A percentile compares a stretch with the other conserved stretches of the same genome.
phyloP scores from a whole-genome alignment of 2,329 filamentous ascomycete species.

The Neonectria coccinea region DNA sequence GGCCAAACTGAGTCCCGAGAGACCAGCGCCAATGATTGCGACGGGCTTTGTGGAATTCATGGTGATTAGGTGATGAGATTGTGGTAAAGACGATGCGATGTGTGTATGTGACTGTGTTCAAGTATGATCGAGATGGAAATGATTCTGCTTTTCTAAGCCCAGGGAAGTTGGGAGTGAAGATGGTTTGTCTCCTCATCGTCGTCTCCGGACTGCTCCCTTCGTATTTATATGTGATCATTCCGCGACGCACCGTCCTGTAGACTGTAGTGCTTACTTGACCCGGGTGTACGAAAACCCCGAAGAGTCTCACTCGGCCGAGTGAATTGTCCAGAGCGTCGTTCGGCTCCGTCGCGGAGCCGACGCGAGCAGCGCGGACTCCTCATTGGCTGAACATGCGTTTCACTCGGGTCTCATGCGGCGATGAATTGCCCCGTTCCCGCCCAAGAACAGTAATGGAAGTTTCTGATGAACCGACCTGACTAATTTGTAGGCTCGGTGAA shows the following conservation, averaged over 20 bases:
- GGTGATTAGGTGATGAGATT: background rate
- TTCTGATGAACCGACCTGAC: background rate
- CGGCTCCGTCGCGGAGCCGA: background rate
- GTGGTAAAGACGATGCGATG: background rate
- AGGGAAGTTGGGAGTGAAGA: background rate
- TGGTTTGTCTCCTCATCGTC: background rate
- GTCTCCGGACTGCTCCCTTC: background rate
- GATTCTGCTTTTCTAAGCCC: background rate
- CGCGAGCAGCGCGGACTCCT: background rate
- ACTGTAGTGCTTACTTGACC: background rate
- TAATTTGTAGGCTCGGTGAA: background rate
- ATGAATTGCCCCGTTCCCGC: background rate
- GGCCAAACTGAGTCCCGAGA: constrained; percentile 64
- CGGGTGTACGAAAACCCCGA: background rate
- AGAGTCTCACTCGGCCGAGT: background rate
- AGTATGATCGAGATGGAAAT: background rate
- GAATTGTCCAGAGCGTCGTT: background rate
- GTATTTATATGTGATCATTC: background rate
- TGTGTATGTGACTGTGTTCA: background rate
- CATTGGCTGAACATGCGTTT: background rate
- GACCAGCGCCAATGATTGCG: constrained; percentile 53
- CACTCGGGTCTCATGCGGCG: background rate
- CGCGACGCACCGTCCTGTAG: background rate
- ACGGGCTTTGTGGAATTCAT: constrained; percentile 36
- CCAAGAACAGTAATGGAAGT: background rate